These are phyloP conservation scores for Paecilomyces dactylethromorphus DNA, from an alignment of 2,329 filamentous ascomycete genomes.

Conservation along the genomic window DNA sequence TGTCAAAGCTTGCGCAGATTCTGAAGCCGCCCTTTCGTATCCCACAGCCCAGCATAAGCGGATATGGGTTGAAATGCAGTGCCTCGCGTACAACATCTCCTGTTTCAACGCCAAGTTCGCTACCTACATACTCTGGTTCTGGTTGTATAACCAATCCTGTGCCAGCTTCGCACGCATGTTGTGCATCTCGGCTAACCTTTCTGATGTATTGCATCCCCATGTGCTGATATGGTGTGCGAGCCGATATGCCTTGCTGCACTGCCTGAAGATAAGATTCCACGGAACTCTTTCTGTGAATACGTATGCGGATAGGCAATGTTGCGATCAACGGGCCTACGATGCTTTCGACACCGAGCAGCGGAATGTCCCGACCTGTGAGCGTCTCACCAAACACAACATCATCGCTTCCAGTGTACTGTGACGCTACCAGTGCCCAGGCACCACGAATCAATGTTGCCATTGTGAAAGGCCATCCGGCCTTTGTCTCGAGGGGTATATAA, in stretches of 20 bases:
- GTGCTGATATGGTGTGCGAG: constrained; percentile 42
- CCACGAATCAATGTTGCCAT: constrained; percentile 43
- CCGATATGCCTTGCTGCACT: constrained; percentile 24
- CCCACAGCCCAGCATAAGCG: constrained; percentile 44
- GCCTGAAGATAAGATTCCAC: constrained; percentile 21
- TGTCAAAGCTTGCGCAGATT: constrained; percentile 40
- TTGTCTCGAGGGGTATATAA: constrained; percentile 23
- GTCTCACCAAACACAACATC: constrained; percentile 47
- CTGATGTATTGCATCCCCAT: constrained; percentile 46
- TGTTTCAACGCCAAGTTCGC: constrained; percentile 29
- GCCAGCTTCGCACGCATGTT: constrained; percentile 27
- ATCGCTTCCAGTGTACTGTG: constrained; percentile 37
- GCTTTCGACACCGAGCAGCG: constrained; percentile 39
- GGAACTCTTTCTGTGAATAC: constrained; percentile 20
- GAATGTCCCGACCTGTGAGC: constrained; percentile 42
- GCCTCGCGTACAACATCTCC: constrained; percentile 30
- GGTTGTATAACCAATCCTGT: constrained; percentile 35
- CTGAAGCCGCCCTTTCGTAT: constrained; percentile 38
- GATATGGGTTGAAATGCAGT: constrained; percentile 42
- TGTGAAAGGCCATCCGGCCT: constrained; percentile 28
- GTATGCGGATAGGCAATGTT: constrained; percentile 42
- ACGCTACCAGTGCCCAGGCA: constrained; percentile 43
- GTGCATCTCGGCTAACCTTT: constrained; percentile 31
- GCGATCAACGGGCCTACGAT: constrained; percentile 46
- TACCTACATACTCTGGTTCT: constrained; percentile 28